Evolutionary conservation across 2,329 filamentous ascomycete species (phyloP).

Genomic region (Ceratocystis colombiana): DNA sequence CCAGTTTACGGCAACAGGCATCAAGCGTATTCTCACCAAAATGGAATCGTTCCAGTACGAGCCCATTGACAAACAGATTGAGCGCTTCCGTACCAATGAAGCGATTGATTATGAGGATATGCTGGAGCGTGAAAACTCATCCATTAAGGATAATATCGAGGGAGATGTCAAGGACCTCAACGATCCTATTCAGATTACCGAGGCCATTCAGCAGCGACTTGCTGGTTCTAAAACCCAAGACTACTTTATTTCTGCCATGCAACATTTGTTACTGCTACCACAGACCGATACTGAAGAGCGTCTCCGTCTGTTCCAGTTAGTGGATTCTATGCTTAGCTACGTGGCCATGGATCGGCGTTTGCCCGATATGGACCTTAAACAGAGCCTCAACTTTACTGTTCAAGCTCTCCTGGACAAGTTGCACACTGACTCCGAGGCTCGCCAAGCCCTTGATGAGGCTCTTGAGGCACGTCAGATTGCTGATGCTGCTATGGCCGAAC

Average conservation of each 20-base stretch:
- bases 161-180: slow-evolving; percentile 83
- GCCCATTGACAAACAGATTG: slow-evolving; percentile 94
- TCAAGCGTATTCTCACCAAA: slow-evolving; percentile 87
- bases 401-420: slow-evolving; percentile 91
- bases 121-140: slow-evolving; percentile 80
- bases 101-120: slow-evolving; percentile 98
- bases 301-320: slow-evolving; percentile 89
- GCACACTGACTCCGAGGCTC: slow-evolving; percentile 90
- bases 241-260: slow-evolving; percentile 90
- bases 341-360: slow-evolving; percentile 94
- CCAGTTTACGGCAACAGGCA: slow-evolving; percentile 89
- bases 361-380: slow-evolving; percentile 95
- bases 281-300: slow-evolving; percentile 88
- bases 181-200: slow-evolving; percentile 85
- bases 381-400: slow-evolving; percentile 94
- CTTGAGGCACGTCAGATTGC: slow-evolving; percentile 84
- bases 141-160: slow-evolving; percentile 78
- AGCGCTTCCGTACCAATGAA: slow-evolving; percentile 84
- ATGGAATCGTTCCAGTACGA: slow-evolving; percentile 99
- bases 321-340: slow-evolving; percentile 98
- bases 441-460: slow-evolving; percentile 84
- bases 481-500: slow-evolving; percentile 89
- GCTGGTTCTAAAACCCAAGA: slow-evolving; percentile 78
- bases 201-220: slow-evolving; percentile 80
- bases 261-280: slow-evolving; percentile 85